Evolutionary conservation across 306 rosid genomes (phyloP), one percentile per base, ranked within the genome.

Genomic region (Elaeagnus macrophylla): DNA sequence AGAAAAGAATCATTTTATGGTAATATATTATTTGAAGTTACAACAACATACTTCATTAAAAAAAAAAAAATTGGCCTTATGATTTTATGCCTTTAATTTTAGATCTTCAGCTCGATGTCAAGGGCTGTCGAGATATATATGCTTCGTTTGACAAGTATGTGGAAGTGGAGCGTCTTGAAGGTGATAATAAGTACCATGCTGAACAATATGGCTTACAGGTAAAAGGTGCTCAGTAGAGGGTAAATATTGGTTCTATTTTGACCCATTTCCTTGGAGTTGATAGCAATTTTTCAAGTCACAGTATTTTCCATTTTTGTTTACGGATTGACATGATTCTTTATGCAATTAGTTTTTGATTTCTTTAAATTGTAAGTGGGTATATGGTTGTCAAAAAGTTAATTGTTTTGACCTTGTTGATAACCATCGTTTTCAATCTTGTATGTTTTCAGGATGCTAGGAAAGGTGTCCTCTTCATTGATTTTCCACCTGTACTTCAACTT

Each of bases 41-140:
- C 45, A 37, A 56, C 58, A 42, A 14, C 9, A 48, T 12, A 48
- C 20, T 36, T 15, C 18, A 11, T 37, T 35, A 39, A 18, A 13
- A 43, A 53, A 14, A 60, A 8, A 7, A 12, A 41, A 14, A 37
- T 49, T 52, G 20, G 57, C 44, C 67, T 73, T 36, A 53, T 43
- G 8, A 53, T 53, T 11, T 8, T 51, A 25, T 25, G 32, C 51
- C n/a, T 72, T 56, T 59, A 53, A 66, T 45, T 47, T 61, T 81
- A 93, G 99, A 93, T 65, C 99, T 93, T 70, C 99, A 93, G 77
- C 99, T 93, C 54, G 99, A 93, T 73, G 99, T 93, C 69, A 93
- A 93, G 67, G 99, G 99, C 54, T 93, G 99, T 70, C 77, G 75
- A 54, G 99, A 93, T 77, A 95, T 93, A 10, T 93, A 93, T 79